phyloP scores from a whole-genome alignment of 2,329 filamentous ascomycete species.

The Lachnellula cervina region DNA sequence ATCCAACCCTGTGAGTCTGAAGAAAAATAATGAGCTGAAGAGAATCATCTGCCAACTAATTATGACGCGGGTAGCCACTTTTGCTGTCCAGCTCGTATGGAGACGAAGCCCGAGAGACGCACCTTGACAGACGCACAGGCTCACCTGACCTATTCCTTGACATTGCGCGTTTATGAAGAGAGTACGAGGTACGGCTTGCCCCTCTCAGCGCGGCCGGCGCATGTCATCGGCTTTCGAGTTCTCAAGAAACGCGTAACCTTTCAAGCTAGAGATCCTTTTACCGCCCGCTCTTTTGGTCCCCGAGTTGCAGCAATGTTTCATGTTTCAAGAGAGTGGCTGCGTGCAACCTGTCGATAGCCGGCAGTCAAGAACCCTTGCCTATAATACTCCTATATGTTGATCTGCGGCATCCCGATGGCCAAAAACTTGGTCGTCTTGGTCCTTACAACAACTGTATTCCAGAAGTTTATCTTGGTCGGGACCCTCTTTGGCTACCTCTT shows the following conservation, averaged over 20 bases:
- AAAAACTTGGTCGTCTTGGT: neutral
- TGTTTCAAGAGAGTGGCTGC: neutral
- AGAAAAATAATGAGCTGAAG: neutral
- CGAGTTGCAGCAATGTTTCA: constrained; percentile 3
- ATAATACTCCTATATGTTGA: constrained; percentile 2
- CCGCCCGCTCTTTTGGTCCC: neutral
- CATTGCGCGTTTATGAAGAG: neutral
- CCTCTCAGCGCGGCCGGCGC: neutral
- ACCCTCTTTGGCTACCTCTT: neutral
- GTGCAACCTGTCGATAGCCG: constrained; percentile 2
- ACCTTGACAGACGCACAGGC: neutral
- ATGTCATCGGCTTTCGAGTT: constrained; percentile 5
- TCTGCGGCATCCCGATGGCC: neutral
- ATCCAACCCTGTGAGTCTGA: neutral
- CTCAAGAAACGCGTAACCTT: neutral
- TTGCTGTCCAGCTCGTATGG: neutral
- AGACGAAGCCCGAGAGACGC: constrained; percentile 9
- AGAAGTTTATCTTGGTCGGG: neutral
- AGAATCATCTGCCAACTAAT: neutral
- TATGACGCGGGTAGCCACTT: constrained; percentile 5
- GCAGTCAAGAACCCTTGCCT: neutral
- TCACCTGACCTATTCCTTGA: constrained; percentile 8
- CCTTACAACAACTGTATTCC: neutral
- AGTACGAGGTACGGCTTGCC: neutral
- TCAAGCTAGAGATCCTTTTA: neutral